phyloP scores from a whole-genome alignment of 306 rosid genomes.

The Geum urbanum region DNA sequence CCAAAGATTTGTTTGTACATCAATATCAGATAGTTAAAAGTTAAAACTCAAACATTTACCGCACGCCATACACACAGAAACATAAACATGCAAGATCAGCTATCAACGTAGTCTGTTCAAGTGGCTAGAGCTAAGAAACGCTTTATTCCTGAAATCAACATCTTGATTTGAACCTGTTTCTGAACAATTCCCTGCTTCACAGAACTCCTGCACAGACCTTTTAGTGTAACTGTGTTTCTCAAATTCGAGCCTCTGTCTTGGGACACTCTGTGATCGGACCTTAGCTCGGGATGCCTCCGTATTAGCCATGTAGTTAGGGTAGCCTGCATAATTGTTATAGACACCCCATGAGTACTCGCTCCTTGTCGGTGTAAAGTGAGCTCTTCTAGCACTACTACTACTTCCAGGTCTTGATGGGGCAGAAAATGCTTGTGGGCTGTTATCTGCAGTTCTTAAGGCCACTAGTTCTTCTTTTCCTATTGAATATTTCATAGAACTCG shows the following conservation, averaged over 20 bases:
- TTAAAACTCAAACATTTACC: slow-evolving; percentile 6
- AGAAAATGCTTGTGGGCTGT: slow-evolving; percentile 63
- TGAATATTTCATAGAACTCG: slow-evolving; percentile 34
- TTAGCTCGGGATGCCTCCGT: slow-evolving; percentile 83
- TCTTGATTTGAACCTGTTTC: slow-evolving; percentile 32
- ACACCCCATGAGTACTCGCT: slow-evolving; percentile 73
- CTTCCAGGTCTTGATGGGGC: slow-evolving; percentile 62
- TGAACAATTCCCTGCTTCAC: slow-evolving; percentile 52
- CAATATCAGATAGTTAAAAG: background rate
- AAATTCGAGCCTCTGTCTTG: slow-evolving; percentile 78
- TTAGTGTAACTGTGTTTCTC: slow-evolving; percentile 46
- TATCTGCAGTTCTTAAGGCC: slow-evolving; percentile 42
- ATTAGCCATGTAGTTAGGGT: slow-evolving; percentile 87
- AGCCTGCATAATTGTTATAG: slow-evolving; percentile 46
- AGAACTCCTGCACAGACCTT: slow-evolving; percentile 39
- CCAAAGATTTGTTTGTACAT: slow-evolving; percentile 11
- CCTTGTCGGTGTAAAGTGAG: slow-evolving; percentile 65
- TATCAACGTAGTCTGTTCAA: slow-evolving; percentile 50
- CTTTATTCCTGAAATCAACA: slow-evolving; percentile 38
- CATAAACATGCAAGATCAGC: slow-evolving; percentile 2
- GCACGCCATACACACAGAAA: slow-evolving; percentile 24
- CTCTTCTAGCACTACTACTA: slow-evolving; percentile 44
- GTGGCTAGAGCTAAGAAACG: slow-evolving; percentile 32
- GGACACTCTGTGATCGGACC: slow-evolving; percentile 91
- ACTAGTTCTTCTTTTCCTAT: slow-evolving; percentile 48